A percentile compares a stretch with the other conserved stretches of the same genome.
Evolutionary conservation across 345 rosid species (phyloP).

Genomic region (Citrus glauca): DNA sequence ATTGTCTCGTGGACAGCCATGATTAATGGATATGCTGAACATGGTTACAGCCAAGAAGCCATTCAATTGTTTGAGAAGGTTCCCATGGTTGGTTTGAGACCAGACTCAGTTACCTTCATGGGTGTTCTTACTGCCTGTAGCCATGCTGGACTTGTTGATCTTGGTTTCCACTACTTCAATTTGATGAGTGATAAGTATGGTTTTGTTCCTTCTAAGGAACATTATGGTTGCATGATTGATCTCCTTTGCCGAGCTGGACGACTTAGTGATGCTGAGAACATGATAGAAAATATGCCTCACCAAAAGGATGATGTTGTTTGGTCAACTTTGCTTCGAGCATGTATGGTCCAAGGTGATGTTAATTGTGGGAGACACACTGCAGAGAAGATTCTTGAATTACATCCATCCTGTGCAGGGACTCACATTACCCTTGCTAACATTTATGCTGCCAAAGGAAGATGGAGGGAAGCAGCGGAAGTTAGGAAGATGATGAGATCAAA

Average conservation of each 20-base stretch:
- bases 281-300: slow-evolving; percentile 68
- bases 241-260: slow-evolving; percentile 76
- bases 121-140: slow-evolving; percentile 81
- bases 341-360: slow-evolving; percentile 54
- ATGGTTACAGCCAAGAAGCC: slow-evolving; percentile 71
- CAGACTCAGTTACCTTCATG: slow-evolving; percentile 73
- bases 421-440: slow-evolving; percentile 77
- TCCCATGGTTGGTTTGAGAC: slow-evolving; percentile 46
- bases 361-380: slow-evolving; percentile 67
- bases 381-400: slow-evolving; percentile 57
- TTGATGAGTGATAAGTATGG: slow-evolving; percentile 45
- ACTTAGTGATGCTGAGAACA: slow-evolving; percentile 65
- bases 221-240: slow-evolving; percentile 90
- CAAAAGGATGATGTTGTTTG: slow-evolving; percentile 76
- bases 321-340: slow-evolving; percentile 76
- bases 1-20: slow-evolving; percentile 80
- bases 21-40: slow-evolving; percentile 91
- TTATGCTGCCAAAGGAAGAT: slow-evolving; percentile 64
- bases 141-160: slow-evolving; percentile 78
- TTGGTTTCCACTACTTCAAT: slow-evolving; percentile 71
- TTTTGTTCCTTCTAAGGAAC: slow-evolving; percentile 67
- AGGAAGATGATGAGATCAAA: slow-evolving; percentile 67
- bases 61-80: slow-evolving; percentile 70
- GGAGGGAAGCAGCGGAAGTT: slow-evolving; percentile 73
- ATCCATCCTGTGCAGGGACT: slow-evolving; percentile 70